These are phyloP conservation scores for Phytophthora uliginosa DNA, from an alignment of 352 stramenopile species.

Conservation along the genomic window DNA sequence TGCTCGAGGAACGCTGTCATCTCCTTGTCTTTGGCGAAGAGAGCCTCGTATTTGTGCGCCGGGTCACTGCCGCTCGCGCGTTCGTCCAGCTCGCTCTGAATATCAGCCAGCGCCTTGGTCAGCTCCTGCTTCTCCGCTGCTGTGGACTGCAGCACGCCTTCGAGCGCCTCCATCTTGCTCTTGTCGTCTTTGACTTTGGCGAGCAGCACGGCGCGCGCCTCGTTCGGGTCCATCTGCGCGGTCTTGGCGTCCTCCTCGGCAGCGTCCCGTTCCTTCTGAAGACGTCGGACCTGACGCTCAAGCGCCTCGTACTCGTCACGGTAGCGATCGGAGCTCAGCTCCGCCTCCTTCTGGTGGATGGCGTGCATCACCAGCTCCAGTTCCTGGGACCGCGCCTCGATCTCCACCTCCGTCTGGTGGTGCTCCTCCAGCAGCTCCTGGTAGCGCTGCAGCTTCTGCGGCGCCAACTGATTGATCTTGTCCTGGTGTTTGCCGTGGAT, in stretches of 20 bases:
- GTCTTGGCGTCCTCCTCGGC: constrained; percentile 87
- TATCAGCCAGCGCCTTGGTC: constrained; percentile 58
- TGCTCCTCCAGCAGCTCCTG: constrained; percentile 80
- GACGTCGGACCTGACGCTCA: constrained; percentile 65
- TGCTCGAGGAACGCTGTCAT: constrained; percentile 92
- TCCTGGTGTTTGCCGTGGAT: constrained; percentile 85
- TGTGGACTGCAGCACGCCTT: constrained; percentile 61
- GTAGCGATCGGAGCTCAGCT: constrained; percentile 75
- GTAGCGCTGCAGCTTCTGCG: constrained; percentile 89
- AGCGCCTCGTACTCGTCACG: constrained; percentile 84
- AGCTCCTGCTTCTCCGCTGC: constrained; percentile 70
- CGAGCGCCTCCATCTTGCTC: constrained; percentile 80
- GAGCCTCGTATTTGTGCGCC: constrained; percentile 88
- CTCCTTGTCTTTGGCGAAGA: constrained; percentile 93
- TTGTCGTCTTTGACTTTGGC: constrained; percentile 92
- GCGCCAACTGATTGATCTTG: constrained; percentile 92
- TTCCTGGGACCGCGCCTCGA: constrained; percentile 75
- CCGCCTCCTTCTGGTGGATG: constrained; percentile 81
- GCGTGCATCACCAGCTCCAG: constrained; percentile 80
- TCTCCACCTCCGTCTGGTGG: constrained; percentile 76
- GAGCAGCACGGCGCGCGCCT: constrained; percentile 82
- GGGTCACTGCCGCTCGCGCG: constrained; percentile 75
- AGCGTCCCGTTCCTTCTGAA: constrained; percentile 85
- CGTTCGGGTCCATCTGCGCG: constrained; percentile 91
- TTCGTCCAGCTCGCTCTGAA: constrained; percentile 76